Conservation (phyloP, 192 early-diverging fungal genomes). For the Pecoramyces ruminantium region DNA sequence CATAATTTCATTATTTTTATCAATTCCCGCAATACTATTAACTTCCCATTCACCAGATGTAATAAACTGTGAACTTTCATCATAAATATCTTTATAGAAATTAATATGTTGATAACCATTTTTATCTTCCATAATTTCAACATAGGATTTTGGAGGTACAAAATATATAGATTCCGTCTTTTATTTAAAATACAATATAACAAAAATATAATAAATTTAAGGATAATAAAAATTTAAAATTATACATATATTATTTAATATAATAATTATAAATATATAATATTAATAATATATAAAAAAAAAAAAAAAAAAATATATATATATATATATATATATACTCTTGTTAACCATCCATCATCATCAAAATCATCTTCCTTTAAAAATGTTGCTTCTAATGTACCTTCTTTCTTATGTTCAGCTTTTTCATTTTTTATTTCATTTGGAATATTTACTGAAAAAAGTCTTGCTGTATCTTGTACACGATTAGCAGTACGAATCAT, state of each 20-base stretch:
- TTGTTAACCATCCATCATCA: conserved; percentile 28
- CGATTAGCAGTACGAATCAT: conserved; percentile 73
- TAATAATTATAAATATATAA: conserved; percentile 5
- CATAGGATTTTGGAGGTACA: conserved; percentile 7
- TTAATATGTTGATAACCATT: conserved; percentile 11
- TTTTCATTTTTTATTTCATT: conserved; percentile 14
- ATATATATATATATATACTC: conserved; percentile 1
- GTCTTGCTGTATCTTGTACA: conserved; percentile 62
- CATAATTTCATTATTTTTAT: conserved; percentile 13
- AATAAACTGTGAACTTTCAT: not conserved
- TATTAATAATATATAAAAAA: not conserved
- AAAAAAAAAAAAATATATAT: not conserved
- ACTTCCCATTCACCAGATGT: conserved; percentile 28
- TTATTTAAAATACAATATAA: too few relatives aligned
- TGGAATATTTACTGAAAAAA: conserved; percentile 39
- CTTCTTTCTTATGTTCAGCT: conserved; percentile 37
- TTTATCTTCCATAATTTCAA: conserved; percentile 26
- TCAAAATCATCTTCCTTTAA: conserved; percentile 35
- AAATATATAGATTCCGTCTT: not conserved
- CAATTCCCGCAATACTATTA: conserved; percentile 12
- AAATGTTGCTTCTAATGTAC: conserved; percentile 35
- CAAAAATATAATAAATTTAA: too few relatives aligned
- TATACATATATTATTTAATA: too few relatives aligned
- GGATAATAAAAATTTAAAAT: too few relatives aligned
- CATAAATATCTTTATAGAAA: not conserved